Base-by-base conservation (phyloP, 768 basidiomycete genomes). In the Leccinellum albellum region DNA sequence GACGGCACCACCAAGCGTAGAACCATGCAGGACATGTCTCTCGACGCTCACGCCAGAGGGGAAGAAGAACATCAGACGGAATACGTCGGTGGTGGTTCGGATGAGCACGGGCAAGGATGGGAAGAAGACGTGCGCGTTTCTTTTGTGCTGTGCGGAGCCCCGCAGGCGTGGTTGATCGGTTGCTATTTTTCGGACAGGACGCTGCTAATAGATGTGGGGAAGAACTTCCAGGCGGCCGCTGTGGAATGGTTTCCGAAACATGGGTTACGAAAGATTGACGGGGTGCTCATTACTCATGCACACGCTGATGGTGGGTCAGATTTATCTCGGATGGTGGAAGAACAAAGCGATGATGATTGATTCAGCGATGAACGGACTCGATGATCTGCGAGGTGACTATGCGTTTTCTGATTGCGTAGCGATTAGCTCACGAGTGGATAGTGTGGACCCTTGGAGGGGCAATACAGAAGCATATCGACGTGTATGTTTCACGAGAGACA, bases 281-380 rank as follows among this genome's bases (percentile, higher is more conserved):
- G 83, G 42, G 78, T 96, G 10, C 75, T 97, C 15, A 83, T 96
- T 42, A 94, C 92, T 0, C 93, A 95, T 72, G 85, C 90, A 8
- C 94, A 95, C 73, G 89, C 91, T 35, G 91, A 92, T 72, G 89
- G 82, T 81, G 51, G 14, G 66, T 59, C 31, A 53, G 12, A 9
- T 14, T 40, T n/a, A 20, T 51, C 48, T 55, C 31, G 15, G 37
- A 31, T 3, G 24, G n/a, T 44, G 32, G 31, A 33, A 37, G 26
- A 13, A 44, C 13, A 29, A 29, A 26, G n/a, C 21, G 52, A 42
- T 37, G n/a, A 21, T 37, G 9, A 45, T 47, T 55, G 31, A 51
- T 57, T n/a, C 42, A 79, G 93, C 94, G 6, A 91, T 93, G 76
- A 92, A 93, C 65, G 94, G 94, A 3, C 72, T 96, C 55, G 94